phyloP scores from a whole-genome alignment of 2,329 filamentous ascomycete genomes.

The Clonostachys chloroleuca region DNA sequence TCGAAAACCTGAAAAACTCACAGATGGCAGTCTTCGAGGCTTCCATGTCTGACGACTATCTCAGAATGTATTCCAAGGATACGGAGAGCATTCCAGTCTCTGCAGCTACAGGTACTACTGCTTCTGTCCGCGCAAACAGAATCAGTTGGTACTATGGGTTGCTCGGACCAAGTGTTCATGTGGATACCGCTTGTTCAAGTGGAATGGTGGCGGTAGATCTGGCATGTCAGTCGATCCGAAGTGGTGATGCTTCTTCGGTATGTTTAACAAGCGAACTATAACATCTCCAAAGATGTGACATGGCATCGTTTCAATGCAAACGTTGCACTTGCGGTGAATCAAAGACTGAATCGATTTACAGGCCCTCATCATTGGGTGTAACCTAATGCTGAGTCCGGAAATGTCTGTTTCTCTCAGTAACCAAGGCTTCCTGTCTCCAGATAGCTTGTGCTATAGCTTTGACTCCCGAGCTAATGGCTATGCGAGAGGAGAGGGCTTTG shows the following conservation, averaged over 20 bases:
- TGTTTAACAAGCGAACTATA: not conserved
- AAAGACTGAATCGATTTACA: not conserved
- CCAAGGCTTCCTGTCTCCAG: constrained; percentile 5
- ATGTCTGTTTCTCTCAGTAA: constrained; percentile 6
- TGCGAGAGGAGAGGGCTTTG: constrained; percentile 36
- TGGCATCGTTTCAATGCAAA: not conserved
- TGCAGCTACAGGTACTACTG: constrained; percentile 20
- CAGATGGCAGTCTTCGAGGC: constrained; percentile 28
- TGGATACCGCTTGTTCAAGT: constrained; percentile 11
- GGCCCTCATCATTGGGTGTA: constrained; percentile 10
- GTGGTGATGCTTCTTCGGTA: constrained; percentile 30
- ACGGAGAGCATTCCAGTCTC: constrained; percentile 23
- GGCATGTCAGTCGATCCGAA: constrained; percentile 23
- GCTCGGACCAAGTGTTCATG: constrained; percentile 7
- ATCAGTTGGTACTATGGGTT: constrained; percentile 28
- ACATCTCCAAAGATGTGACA: not conserved
- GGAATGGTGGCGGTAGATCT: constrained; percentile 9
- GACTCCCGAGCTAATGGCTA: constrained; percentile 1
- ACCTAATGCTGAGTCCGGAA: constrained; percentile 9
- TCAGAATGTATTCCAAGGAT: constrained; percentile 20
- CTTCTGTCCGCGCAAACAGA: constrained; percentile 28
- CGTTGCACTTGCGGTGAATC: not conserved
- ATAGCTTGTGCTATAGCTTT: constrained; percentile 6
- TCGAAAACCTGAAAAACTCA: constrained; percentile 17
- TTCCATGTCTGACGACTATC: constrained; percentile 29